phyloP scores from a whole-genome alignment of 75 land plant genomes.

The Selaginella tamariscina region DNA sequence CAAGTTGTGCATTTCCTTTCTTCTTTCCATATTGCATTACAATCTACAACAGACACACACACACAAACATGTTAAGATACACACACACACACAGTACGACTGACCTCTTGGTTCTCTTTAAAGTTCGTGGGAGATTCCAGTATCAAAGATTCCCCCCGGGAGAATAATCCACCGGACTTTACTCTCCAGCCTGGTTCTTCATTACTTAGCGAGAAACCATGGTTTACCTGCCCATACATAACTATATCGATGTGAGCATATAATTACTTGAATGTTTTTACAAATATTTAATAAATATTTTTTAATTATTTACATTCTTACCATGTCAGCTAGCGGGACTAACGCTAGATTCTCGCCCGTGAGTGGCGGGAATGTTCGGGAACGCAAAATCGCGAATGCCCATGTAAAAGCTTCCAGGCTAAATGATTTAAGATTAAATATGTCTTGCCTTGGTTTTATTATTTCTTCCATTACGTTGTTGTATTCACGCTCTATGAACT shows the following conservation, averaged over 20 bases:
- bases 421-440: constrained; percentile 45
- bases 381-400: constrained; percentile 90
- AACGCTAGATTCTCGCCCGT: constrained; percentile 67
- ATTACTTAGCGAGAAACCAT: constrained; percentile 34
- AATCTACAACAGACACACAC: constrained; percentile 39
- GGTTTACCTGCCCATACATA: constrained; percentile 63
- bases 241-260: no score
- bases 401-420: constrained; percentile 63
- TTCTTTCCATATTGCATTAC: constrained; percentile 76
- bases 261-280: no score
- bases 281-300: no score
- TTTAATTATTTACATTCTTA: no score
- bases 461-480: constrained; percentile 41
- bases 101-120: background rate
- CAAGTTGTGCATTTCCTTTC: constrained; percentile 84
- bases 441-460: constrained; percentile 40
- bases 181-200: constrained; percentile 58
- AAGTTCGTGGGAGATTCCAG: background rate
- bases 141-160: constrained; percentile 26
- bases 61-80: background rate
- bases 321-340: constrained; percentile 81
- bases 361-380: constrained; percentile 75
- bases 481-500: constrained; percentile 68
- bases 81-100: background rate
- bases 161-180: constrained; percentile 61